Evolutionary conservation across 441 rosid genomes (phyloP).

Genomic region (Erodium texanum): DNA sequence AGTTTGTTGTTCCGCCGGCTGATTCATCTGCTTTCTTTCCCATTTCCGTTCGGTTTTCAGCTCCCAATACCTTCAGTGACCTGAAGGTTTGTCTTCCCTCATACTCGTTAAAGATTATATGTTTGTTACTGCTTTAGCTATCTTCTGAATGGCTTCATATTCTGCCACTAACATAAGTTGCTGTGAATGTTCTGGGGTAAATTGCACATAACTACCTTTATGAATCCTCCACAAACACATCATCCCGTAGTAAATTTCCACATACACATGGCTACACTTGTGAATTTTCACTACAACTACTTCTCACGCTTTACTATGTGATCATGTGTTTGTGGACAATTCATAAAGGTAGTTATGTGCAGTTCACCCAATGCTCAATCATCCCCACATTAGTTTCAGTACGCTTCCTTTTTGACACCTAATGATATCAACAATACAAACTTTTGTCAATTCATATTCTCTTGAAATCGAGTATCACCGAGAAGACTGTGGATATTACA

Average conservation of each 20-base stretch:
- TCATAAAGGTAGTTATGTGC: too few relatives aligned
- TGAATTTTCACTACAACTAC: too few relatives aligned
- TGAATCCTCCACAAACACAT: too few relatives aligned
- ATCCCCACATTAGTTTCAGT: neutral
- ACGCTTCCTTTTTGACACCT: neutral
- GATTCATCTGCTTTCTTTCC: slow-evolving; percentile 90
- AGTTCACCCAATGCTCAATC: too few relatives aligned
- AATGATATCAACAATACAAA: neutral
- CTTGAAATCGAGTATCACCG: neutral
- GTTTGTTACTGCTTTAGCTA: neutral
- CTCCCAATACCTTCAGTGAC: slow-evolving; percentile 74
- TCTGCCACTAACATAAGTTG: neutral
- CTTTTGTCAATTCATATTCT: neutral
- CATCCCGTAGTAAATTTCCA: too few relatives aligned
- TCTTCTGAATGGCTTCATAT: neutral
- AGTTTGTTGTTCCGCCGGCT: slow-evolving; percentile 91
- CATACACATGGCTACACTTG: too few relatives aligned
- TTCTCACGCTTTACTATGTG: too few relatives aligned
- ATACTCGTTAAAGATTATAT: neutral
- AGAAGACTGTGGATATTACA: neutral
- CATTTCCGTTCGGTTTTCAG: slow-evolving; percentile 76
- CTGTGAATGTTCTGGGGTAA: neutral
- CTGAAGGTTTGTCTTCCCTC: slow-evolving; percentile 48
- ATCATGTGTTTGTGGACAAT: too few relatives aligned
- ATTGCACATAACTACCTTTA: too few relatives aligned